Evolutionary conservation across 2,329 filamentous ascomycete genomes (phyloP).

Genomic region (Alternaria tenuissima): DNA sequence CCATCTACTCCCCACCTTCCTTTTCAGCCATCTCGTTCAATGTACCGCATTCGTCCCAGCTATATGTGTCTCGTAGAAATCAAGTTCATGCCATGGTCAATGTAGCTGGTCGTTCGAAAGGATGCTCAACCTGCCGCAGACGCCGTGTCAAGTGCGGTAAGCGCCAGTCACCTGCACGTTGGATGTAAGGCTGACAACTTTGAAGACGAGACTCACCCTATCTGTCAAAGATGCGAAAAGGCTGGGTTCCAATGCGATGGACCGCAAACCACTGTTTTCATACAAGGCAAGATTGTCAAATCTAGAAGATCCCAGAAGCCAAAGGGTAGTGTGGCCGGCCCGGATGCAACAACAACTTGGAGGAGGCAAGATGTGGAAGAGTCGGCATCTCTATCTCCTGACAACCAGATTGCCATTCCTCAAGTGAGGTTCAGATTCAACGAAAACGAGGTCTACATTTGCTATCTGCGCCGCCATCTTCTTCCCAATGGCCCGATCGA

Average conservation of each 20-base stretch:
- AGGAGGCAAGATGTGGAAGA: constrained; percentile 5
- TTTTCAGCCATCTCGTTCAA: constrained; percentile 10
- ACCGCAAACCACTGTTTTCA: constrained; percentile 32
- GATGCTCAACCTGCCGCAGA: constrained; percentile 42
- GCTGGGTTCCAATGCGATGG: constrained; percentile 36
- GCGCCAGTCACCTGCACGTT: constrained; percentile 7
- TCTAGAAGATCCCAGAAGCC: constrained; percentile 30
- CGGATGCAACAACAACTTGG: background rate
- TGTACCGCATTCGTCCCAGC: background rate
- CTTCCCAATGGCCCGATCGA: constrained; percentile 34
- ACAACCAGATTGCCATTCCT: background rate
- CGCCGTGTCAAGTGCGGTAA: constrained; percentile 45
- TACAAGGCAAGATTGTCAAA: constrained; percentile 38
- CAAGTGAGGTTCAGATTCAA: constrained; percentile 13
- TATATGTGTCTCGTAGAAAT: background rate
- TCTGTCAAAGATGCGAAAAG: constrained; percentile 37
- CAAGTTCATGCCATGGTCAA: constrained; percentile 37
- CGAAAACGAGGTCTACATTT: constrained; percentile 38
- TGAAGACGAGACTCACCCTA: constrained; percentile 38
- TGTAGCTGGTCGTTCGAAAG: constrained; percentile 43
- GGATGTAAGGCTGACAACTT: constrained; percentile 10
- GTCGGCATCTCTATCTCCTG: background rate
- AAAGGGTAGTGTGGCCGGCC: background rate
- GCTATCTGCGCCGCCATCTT: constrained; percentile 31
- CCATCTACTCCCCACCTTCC: background rate